Conservation (phyloP, 305 asterid genomes). For the Fraxinus ornus region DNA sequence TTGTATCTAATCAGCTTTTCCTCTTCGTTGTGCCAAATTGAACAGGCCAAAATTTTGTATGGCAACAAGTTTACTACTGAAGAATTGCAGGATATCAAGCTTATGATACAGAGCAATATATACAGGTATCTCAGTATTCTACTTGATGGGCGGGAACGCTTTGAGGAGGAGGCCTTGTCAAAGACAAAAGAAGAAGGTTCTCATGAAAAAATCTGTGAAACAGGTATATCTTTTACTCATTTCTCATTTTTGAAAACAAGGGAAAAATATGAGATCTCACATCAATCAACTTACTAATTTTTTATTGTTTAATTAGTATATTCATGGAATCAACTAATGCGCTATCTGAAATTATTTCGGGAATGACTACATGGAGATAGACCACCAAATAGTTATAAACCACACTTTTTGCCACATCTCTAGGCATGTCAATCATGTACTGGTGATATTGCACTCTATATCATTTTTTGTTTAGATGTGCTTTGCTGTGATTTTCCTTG, state of each 20-base stretch:
- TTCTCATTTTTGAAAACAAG: background rate
- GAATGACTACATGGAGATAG: background rate
- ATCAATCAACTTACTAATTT: background rate
- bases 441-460: background rate
- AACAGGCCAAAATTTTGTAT: slow-evolving; percentile 80
- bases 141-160: slow-evolving; percentile 91
- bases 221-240: slow-evolving; percentile 30
- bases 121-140: slow-evolving; percentile 88
- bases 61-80: slow-evolving; percentile 75
- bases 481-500: background rate
- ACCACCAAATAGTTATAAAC: background rate
- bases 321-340: background rate
- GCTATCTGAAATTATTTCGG: background rate
- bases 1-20: slow-evolving; percentile 3
- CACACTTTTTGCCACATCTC: background rate
- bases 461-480: background rate
- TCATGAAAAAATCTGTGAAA: slow-evolving; percentile 36
- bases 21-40: slow-evolving; percentile 13
- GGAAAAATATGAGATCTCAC: background rate
- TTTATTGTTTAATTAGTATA: background rate
- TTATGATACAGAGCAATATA: slow-evolving; percentile 95
- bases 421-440: background rate
- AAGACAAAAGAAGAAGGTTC: slow-evolving; percentile 33
- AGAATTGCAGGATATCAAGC: slow-evolving; percentile 87
- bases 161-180: slow-evolving; percentile 72